A percentile compares a stretch with the other conserved stretches of the same genome.
Conservation (phyloP, 2,329 filamentous ascomycete genomes). For the Calonectria montana region DNA sequence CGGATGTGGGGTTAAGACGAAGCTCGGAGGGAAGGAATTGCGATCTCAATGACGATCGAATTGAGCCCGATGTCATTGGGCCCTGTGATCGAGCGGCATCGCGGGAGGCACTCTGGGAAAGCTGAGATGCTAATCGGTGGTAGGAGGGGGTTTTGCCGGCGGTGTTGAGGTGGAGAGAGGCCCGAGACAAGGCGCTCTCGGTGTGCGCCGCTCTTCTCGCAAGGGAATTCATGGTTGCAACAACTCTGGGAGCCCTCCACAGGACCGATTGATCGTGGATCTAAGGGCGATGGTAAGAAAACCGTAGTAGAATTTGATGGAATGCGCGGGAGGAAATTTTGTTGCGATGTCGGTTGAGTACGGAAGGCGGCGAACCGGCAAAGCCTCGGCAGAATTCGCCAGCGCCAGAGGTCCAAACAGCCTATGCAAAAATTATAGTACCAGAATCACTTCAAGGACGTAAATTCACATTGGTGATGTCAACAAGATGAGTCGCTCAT, state of each 20-base stretch:
- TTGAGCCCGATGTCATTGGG: constrained; percentile 41
- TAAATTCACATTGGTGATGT: constrained; percentile 39
- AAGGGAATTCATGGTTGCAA: constrained; percentile 59
- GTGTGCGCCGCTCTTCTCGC: constrained; percentile 56
- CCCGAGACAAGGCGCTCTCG: constrained; percentile 55
- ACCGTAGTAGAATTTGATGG: constrained; percentile 44
- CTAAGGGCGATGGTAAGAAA: constrained; percentile 39
- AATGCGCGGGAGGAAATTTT: constrained; percentile 51
- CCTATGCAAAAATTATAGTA: constrained; percentile 41
- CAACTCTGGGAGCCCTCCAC: constrained; percentile 42
- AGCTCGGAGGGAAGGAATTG: constrained; percentile 54
- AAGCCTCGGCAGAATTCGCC: constrained; percentile 45
- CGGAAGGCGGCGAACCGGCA: constrained; percentile 51
- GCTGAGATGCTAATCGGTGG: constrained; percentile 57
- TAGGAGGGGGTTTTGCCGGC: constrained; percentile 60
- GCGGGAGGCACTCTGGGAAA: constrained; percentile 43
- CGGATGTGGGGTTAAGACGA: constrained; percentile 47
- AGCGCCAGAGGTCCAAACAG: constrained; percentile 6
- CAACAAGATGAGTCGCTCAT: constrained; percentile 57
- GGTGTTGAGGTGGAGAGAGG: constrained; percentile 51
- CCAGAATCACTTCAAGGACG: constrained; percentile 29
- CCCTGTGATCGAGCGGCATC: constrained; percentile 43
- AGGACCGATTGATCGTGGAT: constrained; percentile 41
- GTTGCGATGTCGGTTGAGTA: constrained; percentile 51
- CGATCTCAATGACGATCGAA: constrained; percentile 56